phyloP scores from a whole-genome alignment of 1,284 basidiomycete genomes.

The Puccinia triticina region DNA sequence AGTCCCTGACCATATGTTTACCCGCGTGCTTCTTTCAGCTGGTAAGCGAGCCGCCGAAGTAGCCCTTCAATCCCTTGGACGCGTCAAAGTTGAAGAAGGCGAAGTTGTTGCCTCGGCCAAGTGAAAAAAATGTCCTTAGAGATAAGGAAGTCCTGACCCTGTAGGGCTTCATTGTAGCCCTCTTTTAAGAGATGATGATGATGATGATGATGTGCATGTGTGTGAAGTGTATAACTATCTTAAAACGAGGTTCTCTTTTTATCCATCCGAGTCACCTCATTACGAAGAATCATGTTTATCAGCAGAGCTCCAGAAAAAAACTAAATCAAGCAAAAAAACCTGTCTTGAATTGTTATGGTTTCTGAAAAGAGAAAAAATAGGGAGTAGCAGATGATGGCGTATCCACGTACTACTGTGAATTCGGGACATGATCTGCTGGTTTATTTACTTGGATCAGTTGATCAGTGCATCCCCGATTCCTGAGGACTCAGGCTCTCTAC shows the following conservation, averaged over 20 bases:
- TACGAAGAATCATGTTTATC: no score
- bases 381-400: no score
- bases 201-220: not conserved
- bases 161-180: not conserved
- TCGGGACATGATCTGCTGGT: no score
- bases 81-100: conserved; percentile 46
- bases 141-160: not conserved
- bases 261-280: no score
- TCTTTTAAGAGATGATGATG: not conserved
- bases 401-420: no score
- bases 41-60: conserved; percentile 47
- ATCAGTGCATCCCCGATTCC: no score
- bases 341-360: no score
- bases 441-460: no score
- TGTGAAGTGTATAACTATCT: conserved; percentile 21
- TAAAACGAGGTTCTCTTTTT: not conserved
- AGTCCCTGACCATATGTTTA: not conserved
- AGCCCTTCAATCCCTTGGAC: conserved; percentile 35
- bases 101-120: conserved; percentile 47
- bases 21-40: not conserved
- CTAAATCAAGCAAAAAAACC: no score
- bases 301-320: no score
- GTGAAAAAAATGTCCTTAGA: not conserved
- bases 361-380: no score
- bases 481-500: no score